phyloP scores from a whole-genome alignment of 2,329 filamentous ascomycete genomes.

The Aotearoamyces nothofagi region DNA sequence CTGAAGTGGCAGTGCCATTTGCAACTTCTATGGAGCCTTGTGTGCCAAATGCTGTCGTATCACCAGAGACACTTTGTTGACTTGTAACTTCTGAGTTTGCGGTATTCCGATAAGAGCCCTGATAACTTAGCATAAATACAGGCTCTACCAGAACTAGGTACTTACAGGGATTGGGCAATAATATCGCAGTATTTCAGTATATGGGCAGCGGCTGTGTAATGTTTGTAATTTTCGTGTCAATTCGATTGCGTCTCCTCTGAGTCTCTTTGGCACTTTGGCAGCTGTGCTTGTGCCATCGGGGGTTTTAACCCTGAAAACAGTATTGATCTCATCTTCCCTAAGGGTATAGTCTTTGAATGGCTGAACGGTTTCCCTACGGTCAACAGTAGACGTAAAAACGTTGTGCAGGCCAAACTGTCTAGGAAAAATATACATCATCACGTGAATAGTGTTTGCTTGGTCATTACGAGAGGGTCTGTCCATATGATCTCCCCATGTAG shows the following conservation, averaged over 20 bases:
- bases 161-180: slow-evolving; percentile 56
- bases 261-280: slow-evolving; percentile 42
- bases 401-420: slow-evolving; percentile 83
- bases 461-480: too few species aligned
- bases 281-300: slow-evolving; percentile 8
- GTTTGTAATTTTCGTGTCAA: slow-evolving; percentile 56
- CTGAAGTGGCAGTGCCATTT: slow-evolving; percentile 8
- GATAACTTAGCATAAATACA: too few species aligned
- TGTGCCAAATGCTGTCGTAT: slow-evolving; percentile 9
- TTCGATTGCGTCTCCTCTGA: slow-evolving; percentile 44
- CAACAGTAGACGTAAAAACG: slow-evolving; percentile 62
- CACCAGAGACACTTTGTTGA: slow-evolving; percentile 10
- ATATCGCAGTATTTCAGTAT: slow-evolving; percentile 60
- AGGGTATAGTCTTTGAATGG: slow-evolving; percentile 73
- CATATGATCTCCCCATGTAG: too few species aligned
- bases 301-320: slow-evolving; percentile 9
- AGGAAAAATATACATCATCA: slow-evolving; percentile 91
- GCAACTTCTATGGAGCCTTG: slow-evolving; percentile 5
- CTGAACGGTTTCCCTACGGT: slow-evolving; percentile 51
- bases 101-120: too few species aligned
- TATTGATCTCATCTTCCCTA: slow-evolving; percentile 65
- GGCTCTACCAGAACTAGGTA: too few species aligned
- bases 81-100: too few species aligned
- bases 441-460: slow-evolving; percentile 42
- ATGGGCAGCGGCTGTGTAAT: slow-evolving; percentile 62